Percentiles rank a stretch among this genome's conserved stretches.
These are phyloP conservation scores for Phialophora expanda DNA, from an alignment of 2,329 filamentous ascomycete genomes.

Conservation along the genomic window DNA sequence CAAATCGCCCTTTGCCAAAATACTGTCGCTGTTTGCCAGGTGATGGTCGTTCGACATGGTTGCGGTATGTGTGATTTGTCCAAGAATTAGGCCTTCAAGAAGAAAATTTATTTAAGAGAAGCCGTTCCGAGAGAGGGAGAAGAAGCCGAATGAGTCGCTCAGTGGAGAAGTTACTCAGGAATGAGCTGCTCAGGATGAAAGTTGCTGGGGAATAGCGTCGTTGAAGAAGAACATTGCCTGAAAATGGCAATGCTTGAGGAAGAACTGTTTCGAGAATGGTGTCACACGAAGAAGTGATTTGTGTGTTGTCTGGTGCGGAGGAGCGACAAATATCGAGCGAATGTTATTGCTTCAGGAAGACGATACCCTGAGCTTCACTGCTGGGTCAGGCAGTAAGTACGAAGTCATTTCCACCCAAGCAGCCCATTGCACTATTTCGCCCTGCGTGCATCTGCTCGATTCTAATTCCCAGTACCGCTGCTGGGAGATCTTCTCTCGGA, in stretches of 20 bases:
- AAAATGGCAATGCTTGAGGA: background rate
- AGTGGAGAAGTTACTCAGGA: background rate
- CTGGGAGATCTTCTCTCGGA: background rate
- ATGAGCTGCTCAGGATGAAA: background rate
- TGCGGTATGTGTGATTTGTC: background rate
- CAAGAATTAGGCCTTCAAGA: no score
- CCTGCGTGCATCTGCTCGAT: background rate
- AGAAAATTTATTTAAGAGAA: background rate
- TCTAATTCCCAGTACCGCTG: background rate
- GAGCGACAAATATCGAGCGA: background rate
- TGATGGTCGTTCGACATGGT: background rate
- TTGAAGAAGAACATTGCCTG: background rate
- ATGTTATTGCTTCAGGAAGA: background rate
- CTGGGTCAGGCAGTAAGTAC: conserved; percentile 15
- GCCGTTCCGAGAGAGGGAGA: background rate
- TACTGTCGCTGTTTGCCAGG: background rate
- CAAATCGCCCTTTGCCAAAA: background rate
- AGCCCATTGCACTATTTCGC: no score
- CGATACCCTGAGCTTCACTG: background rate
- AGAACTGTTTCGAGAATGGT: background rate
- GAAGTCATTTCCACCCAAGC: background rate
- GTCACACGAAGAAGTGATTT: background rate
- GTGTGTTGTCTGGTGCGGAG: background rate
- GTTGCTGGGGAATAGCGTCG: background rate
- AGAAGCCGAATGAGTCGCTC: background rate